Base-by-base conservation (phyloP, 106 monocot species). In the Dendrobium chrysotoxum region DNA sequence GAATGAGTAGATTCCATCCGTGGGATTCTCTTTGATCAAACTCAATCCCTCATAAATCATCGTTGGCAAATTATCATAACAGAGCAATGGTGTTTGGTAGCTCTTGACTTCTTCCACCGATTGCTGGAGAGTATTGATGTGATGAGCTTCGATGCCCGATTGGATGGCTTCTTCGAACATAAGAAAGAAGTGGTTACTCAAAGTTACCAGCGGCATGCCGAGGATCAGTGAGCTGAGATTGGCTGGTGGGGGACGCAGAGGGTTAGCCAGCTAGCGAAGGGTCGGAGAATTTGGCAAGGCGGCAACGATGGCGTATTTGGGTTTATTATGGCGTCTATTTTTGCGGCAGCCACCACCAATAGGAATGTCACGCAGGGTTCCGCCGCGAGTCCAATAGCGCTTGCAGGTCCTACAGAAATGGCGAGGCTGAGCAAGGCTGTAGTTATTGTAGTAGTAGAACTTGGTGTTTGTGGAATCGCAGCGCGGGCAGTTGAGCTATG, bases 371-470 rank as follows among this genome's bases (percentile, higher is more conserved):
- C 88, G 85, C 35, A 88, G 86, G 64, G 86, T 83, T 41, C 88
- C 88, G 67, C 88, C 85, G 45, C 79, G 83, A 28, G 88, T 88
- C 88, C 88, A 88, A 75, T 88, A 83, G n/a, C 88, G 77, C 40
- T 86, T 80, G 79, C 88, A 88, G 53, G 86, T 80, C 75, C 81
- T 83, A 77, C 82, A 83, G 82, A 83, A 83, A 77, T 83, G 77
- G 15, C 72, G 83, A 42, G 82, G 86, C 54, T 82, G 86, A 28
- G 86, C 81, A 30, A 86, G 82, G 82, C 82, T 86, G 82, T 86
- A 86, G 82, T 86, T 86, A 75, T 86, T 86, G 82, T 86, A 86
- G 86, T 86, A 86, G 82, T 79, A 86, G 82, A 86, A 86, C 76
- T 86, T 86, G 79, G 86, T 86, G 86, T 86, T 86, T 75, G 86